Conservation (phyloP, 371 early-diverging fungal genomes). For the Entomophthora muscae region DNA sequence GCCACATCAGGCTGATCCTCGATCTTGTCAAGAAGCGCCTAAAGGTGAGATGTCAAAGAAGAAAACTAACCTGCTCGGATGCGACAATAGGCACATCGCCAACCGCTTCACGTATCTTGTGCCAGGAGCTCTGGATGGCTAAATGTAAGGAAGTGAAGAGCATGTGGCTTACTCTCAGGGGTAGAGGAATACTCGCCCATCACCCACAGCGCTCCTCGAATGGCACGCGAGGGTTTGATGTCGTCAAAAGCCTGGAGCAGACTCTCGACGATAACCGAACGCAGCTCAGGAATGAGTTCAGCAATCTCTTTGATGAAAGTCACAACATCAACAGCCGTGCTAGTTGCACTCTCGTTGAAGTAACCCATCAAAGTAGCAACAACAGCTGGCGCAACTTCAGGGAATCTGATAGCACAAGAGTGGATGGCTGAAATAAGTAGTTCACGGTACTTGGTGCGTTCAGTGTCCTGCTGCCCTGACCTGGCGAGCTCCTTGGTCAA, state of each 20-base stretch:
- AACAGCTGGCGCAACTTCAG: constrained; percentile 84
- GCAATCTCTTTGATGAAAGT: constrained; percentile 90
- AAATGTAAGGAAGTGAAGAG: constrained; percentile 4
- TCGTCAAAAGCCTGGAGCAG: constrained; percentile 68
- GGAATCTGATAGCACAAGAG: constrained; percentile 83
- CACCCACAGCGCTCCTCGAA: constrained; percentile 94
- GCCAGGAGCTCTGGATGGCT: constrained; percentile 73
- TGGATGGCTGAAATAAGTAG: constrained; percentile 92
- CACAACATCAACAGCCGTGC: constrained; percentile 89
- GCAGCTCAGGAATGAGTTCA: constrained; percentile 81
- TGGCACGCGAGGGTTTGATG: constrained; percentile 87
- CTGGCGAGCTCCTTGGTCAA: constrained; percentile 84
- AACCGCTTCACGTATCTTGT: constrained; percentile 54
- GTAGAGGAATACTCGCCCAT: constrained; percentile 81
- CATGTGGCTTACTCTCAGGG: constrained; percentile 13
- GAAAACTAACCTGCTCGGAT: constrained; percentile 33
- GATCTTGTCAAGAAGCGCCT: too few species aligned
- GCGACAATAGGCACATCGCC: constrained; percentile 89
- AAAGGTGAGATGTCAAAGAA: constrained; percentile 11
- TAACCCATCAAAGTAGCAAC: constrained; percentile 89
- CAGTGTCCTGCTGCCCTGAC: constrained; percentile 75
- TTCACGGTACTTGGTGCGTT: constrained; percentile 83
- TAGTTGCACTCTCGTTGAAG: constrained; percentile 69
- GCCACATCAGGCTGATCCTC: constrained; percentile 19
- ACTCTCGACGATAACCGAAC: constrained; percentile 54